Base-by-base conservation (phyloP, 495 filamentous ascomycete species). In the Aspergillus sparsus region DNA sequence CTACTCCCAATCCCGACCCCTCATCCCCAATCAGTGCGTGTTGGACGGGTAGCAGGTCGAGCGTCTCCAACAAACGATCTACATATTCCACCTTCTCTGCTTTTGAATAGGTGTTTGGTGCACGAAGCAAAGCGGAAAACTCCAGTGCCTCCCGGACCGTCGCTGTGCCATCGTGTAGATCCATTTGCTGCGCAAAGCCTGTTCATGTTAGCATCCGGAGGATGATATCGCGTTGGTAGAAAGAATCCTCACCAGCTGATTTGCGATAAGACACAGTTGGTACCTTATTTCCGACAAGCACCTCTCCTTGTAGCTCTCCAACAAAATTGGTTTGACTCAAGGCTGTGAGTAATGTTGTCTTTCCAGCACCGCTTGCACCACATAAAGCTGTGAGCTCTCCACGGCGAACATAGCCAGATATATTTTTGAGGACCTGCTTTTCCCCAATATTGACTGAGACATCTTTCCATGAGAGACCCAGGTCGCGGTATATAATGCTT, bases 401-500 rank as follows among this genome's bases (percentile, higher is more conserved):
- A 32, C 91, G 92, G 69, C 93, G 92, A 51, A 95, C 89, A 87
- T 88, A 96, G 49, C 92, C 92, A 62, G 89, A 87, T 6, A 95
- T 85, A 61, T 92, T 78, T 60, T 96, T 84, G 31, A 96, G 78
- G 6, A 91, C 72, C 15, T 67, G 27, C 12, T 67, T 66, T 60
- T 61, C 77, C 35, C 65, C 77, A 51, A 49, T 52, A 13, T 51
- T 42, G 27, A 59, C 57, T 3, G 46, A 9, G 33, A 59, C 33
- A 15, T 52, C 45, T n/a, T 52, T 51, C 57, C 57, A 59, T 4
- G 57, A 52, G 35, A 54, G 34, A 4, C 35, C 51, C 0, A 54
- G 35, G 10, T 54, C 51, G 0, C 51, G 11, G 34, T 10, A 4
- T 8, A 39, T 5, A 8, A 1, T 18, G 12, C 9, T 21, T 15